A percentile compares a stretch with the other conserved stretches of the same genome.
Conservation (phyloP, 2,329 filamentous ascomycete species). For the Arachnomyces sp. region DNA sequence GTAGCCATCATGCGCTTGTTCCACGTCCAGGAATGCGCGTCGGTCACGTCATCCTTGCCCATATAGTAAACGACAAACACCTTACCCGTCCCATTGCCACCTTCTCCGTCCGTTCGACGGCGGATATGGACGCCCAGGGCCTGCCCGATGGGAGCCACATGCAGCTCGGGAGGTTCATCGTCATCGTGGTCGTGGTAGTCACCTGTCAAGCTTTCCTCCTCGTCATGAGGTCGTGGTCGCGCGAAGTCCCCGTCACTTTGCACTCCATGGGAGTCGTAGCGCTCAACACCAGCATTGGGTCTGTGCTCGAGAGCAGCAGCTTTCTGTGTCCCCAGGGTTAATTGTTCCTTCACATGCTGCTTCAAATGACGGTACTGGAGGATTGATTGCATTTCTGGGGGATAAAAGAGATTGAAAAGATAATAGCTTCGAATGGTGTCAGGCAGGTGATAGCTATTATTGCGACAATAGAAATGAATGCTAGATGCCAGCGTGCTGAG, state of each 20-base stretch:
- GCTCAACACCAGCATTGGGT: slow-evolving; percentile 11
- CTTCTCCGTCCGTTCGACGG: slow-evolving; percentile 14
- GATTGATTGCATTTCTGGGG: slow-evolving; percentile 19
- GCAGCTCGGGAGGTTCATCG: slow-evolving; percentile 9
- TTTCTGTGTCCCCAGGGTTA: slow-evolving; percentile 15
- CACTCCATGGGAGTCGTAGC: not conserved
- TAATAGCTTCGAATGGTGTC: no score
- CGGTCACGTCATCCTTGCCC: slow-evolving; percentile 32
- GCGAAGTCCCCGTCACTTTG: no score
- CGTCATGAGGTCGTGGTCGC: no score
- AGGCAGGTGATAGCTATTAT: no score
- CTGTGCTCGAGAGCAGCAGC: slow-evolving; percentile 15
- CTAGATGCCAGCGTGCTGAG: no score
- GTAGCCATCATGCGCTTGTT: slow-evolving; percentile 24
- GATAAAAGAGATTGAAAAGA: no score
- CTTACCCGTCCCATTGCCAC: slow-evolving; percentile 21
- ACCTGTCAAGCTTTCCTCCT: no score
- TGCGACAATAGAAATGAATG: no score
- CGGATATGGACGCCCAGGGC: slow-evolving; percentile 19
- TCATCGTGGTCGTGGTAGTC: no score
- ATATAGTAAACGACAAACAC: slow-evolving; percentile 36
- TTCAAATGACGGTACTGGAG: slow-evolving; percentile 19
- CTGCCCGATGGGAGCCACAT: slow-evolving; percentile 14
- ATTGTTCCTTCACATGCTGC: slow-evolving; percentile 8
- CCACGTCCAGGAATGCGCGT: slow-evolving; percentile 40